Percentiles rank a stretch among this genome's conserved stretches.
phyloP scores from a whole-genome alignment of 2,329 filamentous ascomycete species.

The Epichloe hybrida region DNA sequence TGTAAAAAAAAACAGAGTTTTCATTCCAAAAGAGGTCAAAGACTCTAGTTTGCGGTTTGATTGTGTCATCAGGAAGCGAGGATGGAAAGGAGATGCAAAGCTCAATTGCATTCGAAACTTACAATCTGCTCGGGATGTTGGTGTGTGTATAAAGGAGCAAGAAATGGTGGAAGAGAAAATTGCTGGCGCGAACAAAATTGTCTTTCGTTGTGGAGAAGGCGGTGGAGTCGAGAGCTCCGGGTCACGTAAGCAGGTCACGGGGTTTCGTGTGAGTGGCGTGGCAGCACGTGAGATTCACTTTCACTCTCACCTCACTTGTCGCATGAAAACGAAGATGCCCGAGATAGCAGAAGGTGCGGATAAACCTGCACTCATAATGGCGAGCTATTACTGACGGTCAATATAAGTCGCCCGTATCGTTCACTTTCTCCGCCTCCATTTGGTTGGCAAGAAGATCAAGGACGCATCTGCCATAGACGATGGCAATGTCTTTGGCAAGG shows the following conservation, averaged over 20 bases:
- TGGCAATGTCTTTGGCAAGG: slow-evolving; percentile 79
- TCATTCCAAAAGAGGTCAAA: slow-evolving; percentile 76
- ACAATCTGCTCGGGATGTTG: slow-evolving; percentile 6
- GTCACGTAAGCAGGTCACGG: slow-evolving; percentile 17
- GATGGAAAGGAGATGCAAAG: neutral
- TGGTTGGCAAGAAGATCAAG: slow-evolving; percentile 71
- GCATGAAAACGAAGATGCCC: slow-evolving; percentile 32
- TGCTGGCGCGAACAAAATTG: slow-evolving; percentile 15
- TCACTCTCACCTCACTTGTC: neutral
- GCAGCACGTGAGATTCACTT: neutral
- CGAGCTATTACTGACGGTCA: neutral
- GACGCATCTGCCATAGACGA: slow-evolving; percentile 64
- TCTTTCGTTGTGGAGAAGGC: slow-evolving; percentile 11
- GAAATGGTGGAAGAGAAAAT: slow-evolving; percentile 11
- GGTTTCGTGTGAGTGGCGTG: slow-evolving; percentile 18
- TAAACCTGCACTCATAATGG: neutral
- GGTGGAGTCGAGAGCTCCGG: slow-evolving; percentile 1
- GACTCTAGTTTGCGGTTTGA: slow-evolving; percentile 93
- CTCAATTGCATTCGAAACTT: slow-evolving; percentile 5
- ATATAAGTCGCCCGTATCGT: slow-evolving; percentile 63
- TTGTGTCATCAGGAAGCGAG: slow-evolving; percentile 59
- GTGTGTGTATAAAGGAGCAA: slow-evolving; percentile 2
- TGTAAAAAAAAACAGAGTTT: slow-evolving; percentile 61
- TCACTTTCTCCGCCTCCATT: slow-evolving; percentile 67
- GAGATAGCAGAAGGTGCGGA: slow-evolving; percentile 46